A percentile compares a stretch with the other conserved stretches of the same genome.
Evolutionary conservation across 768 basidiomycete genomes (phyloP).

Genomic region (Polyporus arcularius): DNA sequence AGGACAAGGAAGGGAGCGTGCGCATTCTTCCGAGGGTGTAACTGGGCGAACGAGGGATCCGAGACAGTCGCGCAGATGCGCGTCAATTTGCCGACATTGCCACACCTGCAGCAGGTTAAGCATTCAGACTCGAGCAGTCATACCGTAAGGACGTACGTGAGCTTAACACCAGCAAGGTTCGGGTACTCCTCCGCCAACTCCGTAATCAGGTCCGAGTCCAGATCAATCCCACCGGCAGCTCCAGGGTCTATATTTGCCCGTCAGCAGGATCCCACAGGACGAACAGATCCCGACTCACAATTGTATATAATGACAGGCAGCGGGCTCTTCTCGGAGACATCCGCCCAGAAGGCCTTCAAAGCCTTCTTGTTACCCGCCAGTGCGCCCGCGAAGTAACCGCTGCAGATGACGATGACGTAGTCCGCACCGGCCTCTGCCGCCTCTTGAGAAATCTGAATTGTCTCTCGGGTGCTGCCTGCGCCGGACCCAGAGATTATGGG

Average conservation of each 20-base stretch:
- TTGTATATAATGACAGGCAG: slow-evolving; percentile 90
- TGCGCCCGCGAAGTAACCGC: slow-evolving; percentile 84
- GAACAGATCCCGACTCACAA: slow-evolving; percentile 50
- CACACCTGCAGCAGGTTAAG: slow-evolving; percentile 56
- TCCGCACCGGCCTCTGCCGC: slow-evolving; percentile 87
- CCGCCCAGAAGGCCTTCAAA: slow-evolving; percentile 75
- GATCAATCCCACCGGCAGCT: slow-evolving; percentile 84
- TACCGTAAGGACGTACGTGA: slow-evolving; percentile 61
- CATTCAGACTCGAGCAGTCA: background rate
- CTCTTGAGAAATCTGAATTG: slow-evolving; percentile 71
- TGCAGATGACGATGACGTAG: slow-evolving; percentile 80
- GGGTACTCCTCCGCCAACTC: slow-evolving; percentile 75
- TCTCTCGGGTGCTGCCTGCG: slow-evolving; percentile 79
- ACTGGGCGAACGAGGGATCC: slow-evolving; percentile 50
- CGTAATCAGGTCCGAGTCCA: slow-evolving; percentile 85
- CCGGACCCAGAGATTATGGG: slow-evolving; percentile 86
- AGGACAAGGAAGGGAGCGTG: slow-evolving; percentile 78
- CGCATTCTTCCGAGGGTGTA: slow-evolving; percentile 67
- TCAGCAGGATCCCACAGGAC: slow-evolving; percentile 8
- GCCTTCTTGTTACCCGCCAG: slow-evolving; percentile 62
- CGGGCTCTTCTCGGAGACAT: slow-evolving; percentile 76
- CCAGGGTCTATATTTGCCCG: slow-evolving; percentile 62
- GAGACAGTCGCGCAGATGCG: slow-evolving; percentile 75
- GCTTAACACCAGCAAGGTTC: slow-evolving; percentile 84
- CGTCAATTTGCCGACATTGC: slow-evolving; percentile 88